A percentile compares a stretch with the other conserved stretches of the same genome.
Evolutionary conservation across 2,329 filamentous ascomycete species (phyloP).

Genomic region (Epichloe coenophiala): DNA sequence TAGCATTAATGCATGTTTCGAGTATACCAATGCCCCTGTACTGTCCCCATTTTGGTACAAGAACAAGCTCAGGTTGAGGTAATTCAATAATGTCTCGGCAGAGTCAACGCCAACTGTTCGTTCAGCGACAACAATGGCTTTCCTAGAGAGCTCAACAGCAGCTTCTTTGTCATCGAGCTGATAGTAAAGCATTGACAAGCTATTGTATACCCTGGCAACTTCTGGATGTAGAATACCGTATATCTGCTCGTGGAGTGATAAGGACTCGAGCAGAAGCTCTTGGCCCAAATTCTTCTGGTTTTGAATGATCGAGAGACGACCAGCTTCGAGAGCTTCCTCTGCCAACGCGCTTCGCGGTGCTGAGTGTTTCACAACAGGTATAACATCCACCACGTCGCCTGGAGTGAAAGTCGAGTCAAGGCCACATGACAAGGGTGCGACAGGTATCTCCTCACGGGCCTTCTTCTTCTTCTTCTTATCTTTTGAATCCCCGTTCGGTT

Average conservation of each 20-base stretch:
- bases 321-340: conserved; percentile 90
- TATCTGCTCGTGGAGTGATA: conserved; percentile 95
- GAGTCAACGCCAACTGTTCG: conserved; percentile 88
- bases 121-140: conserved; percentile 92
- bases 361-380: conserved; percentile 92
- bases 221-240: conserved; percentile 96
- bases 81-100: conserved; percentile 84
- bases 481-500: conserved; percentile 28
- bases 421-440: conserved; percentile 29
- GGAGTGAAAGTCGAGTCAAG: conserved; percentile 47
- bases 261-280: conserved; percentile 86
- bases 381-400: conserved; percentile 81
- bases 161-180: conserved; percentile 96
- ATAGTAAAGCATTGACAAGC: conserved; percentile 89
- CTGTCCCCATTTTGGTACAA: conserved; percentile 88
- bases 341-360: conserved; percentile 80
- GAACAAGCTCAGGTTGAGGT: conserved; percentile 90
- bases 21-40: conserved; percentile 71
- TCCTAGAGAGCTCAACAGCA: conserved; percentile 87
- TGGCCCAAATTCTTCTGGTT: conserved; percentile 92
- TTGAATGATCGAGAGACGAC: conserved; percentile 89
- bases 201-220: conserved; percentile 90
- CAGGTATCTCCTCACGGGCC: conserved; percentile 43
- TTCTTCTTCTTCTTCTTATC: conserved; percentile 42
- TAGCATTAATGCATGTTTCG: conserved; percentile 82